phyloP scores from a whole-genome alignment of 192 early-diverging fungal species.

The Radiomyces spectabilis region DNA sequence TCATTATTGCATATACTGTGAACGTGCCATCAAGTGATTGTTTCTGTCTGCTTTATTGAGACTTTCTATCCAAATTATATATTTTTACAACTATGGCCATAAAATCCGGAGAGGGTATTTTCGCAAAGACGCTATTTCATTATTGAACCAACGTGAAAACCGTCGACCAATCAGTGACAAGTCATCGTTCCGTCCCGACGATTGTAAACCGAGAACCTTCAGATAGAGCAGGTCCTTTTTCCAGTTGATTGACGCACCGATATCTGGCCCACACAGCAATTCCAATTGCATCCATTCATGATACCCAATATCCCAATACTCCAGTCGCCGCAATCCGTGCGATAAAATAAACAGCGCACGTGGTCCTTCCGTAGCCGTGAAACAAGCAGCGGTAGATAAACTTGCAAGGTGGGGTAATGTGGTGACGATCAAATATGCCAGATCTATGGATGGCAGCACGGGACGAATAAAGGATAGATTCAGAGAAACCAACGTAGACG shows the following conservation, averaged over 20 bases:
- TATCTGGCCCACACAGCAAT: neutral
- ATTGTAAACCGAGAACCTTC: neutral
- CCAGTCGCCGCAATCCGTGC: slow-evolving; percentile 2
- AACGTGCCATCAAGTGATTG: too few species aligned
- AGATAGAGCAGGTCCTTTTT: neutral
- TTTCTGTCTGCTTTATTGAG: too few species aligned
- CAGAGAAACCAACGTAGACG: neutral
- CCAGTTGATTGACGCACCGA: neutral
- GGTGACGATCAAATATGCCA: neutral
- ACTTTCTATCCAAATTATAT: too few species aligned
- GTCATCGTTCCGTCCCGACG: neutral
- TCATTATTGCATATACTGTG: too few species aligned
- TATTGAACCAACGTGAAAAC: too few species aligned
- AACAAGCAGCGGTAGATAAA: slow-evolving; percentile 4
- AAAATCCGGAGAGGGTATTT: too few species aligned
- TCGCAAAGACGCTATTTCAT: too few species aligned
- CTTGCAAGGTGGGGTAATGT: slow-evolving; percentile 8
- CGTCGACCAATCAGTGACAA: too few species aligned
- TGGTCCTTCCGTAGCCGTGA: neutral
- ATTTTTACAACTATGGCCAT: too few species aligned
- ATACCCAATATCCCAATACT: slow-evolving; percentile 16
- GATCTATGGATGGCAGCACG: slow-evolving; percentile 2
- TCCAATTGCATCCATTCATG: slow-evolving; percentile 15
- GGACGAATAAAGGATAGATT: slow-evolving; percentile 15
- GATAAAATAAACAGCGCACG: slow-evolving; percentile 6